A percentile compares a stretch with the other conserved stretches of the same genome.
Evolutionary conservation across 345 rosid species (phyloP).

Genomic region (Populus ilicifolia): DNA sequence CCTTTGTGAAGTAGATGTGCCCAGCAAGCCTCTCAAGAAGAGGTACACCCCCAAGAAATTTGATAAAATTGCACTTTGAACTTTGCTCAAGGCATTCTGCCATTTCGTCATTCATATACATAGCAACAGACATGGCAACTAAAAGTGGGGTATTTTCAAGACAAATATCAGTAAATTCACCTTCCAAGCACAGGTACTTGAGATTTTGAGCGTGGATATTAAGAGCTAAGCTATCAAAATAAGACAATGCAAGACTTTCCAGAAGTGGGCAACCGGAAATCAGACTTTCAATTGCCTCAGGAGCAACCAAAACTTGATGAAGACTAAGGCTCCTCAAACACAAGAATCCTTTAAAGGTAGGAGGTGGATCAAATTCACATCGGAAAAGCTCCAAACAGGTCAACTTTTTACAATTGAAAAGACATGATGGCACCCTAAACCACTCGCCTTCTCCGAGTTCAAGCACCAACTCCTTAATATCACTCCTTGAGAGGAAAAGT

Average conservation of each 20-base stretch:
- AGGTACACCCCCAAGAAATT: constrained; percentile 79
- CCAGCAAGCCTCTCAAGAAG: constrained; percentile 75
- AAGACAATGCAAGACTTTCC: constrained; percentile 69
- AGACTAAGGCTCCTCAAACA: constrained; percentile 66
- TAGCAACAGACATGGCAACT: constrained; percentile 60
- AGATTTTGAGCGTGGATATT: constrained; percentile 70
- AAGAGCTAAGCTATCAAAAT: constrained; percentile 71
- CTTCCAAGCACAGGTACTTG: constrained; percentile 75
- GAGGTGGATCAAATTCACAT: constrained; percentile 79
- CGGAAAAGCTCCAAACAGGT: constrained; percentile 65
- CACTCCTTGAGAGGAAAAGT: constrained; percentile 79
- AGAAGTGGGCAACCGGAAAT: constrained; percentile 77
- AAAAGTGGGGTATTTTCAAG: constrained; percentile 73
- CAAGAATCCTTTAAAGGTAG: constrained; percentile 60
- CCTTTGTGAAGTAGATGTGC: constrained; percentile 87
- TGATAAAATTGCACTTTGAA: constrained; percentile 66
- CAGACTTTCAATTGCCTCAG: constrained; percentile 71
- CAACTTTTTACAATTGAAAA: constrained; percentile 56
- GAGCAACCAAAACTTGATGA: constrained; percentile 66
- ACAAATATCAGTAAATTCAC: constrained; percentile 76
- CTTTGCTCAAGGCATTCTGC: constrained; percentile 78
- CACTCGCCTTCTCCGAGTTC: constrained; percentile 82
- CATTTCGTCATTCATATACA: constrained; percentile 82
- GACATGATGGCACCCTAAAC: constrained; percentile 76
- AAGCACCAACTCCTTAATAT: constrained; percentile 63